Evolutionary conservation across 495 filamentous ascomycete species (phyloP).

Genomic region (Penicilliopsis zonata): DNA sequence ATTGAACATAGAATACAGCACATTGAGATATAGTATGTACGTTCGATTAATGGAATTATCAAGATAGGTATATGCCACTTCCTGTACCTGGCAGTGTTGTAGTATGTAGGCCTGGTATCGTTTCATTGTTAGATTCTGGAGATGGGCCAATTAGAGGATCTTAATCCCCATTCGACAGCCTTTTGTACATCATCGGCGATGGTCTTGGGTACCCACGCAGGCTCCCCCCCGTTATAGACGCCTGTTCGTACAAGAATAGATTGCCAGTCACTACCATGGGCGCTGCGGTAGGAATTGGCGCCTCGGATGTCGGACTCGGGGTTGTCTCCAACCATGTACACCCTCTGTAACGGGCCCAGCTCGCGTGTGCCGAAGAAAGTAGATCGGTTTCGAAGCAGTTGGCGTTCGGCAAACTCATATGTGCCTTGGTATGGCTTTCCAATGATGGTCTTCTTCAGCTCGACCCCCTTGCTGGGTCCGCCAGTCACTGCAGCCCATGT

Average conservation of each 20-base stretch:
- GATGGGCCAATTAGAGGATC: conserved; percentile 30
- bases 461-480: conserved; percentile 38
- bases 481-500: conserved; percentile 63
- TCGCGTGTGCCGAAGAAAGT: conserved; percentile 25
- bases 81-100: no score
- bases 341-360: conserved; percentile 39
- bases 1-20: no score
- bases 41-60: no score
- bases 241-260: conserved; percentile 78
- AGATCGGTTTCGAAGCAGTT: conserved; percentile 49
- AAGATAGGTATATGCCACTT: no score
- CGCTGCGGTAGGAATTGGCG: conserved; percentile 65
- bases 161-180: conserved; percentile 53
- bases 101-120: no score
- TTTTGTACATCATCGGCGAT: conserved; percentile 58
- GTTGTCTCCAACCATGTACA: conserved; percentile 99
- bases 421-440: conserved; percentile 73
- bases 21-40: no score
- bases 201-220: conserved; percentile 39
- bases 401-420: conserved; percentile 72
- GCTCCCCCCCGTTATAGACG: conserved; percentile 53
- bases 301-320: conserved; percentile 84
- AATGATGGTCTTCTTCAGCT: conserved; percentile 54
- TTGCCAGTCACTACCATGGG: conserved; percentile 58
- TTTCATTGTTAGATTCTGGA: not conserved